A percentile compares a stretch with the other conserved stretches of the same genome.
Evolutionary conservation across 768 basidiomycete genomes (phyloP).

Genomic region (Podaxis mareebaensis): DNA sequence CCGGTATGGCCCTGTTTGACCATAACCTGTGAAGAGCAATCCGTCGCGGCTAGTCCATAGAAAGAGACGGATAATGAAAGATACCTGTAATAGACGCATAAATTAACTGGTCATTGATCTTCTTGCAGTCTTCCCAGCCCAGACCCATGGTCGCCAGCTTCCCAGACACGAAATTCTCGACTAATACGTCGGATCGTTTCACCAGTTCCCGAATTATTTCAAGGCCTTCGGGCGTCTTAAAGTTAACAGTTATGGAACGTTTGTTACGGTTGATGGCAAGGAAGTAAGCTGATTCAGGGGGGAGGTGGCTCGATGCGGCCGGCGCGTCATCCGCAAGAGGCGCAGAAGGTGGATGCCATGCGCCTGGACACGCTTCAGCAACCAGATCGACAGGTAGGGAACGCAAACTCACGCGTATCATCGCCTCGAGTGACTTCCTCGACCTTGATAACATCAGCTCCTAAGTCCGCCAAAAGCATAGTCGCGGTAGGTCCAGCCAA

Average conservation of each 20-base stretch:
- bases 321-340: slow-evolving; percentile 50
- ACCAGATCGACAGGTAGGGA: background rate
- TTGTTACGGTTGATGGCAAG: slow-evolving; percentile 88
- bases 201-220: slow-evolving; percentile 75
- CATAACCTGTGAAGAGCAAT: slow-evolving; percentile 34
- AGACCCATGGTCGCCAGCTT: slow-evolving; percentile 85
- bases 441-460: slow-evolving; percentile 93
- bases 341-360: slow-evolving; percentile 67
- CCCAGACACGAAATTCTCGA: slow-evolving; percentile 86
- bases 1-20: slow-evolving; percentile 87
- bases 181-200: slow-evolving; percentile 75
- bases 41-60: background rate
- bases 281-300: slow-evolving; percentile 93
- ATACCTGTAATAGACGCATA: slow-evolving; percentile 89
- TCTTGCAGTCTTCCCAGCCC: slow-evolving; percentile 79
- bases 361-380: slow-evolving; percentile 39
- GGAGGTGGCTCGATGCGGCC: slow-evolving; percentile 58
- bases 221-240: slow-evolving; percentile 77
- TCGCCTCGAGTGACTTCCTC: slow-evolving; percentile 82
- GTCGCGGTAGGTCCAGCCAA: slow-evolving; percentile 92
- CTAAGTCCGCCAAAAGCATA: slow-evolving; percentile 90
- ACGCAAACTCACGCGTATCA: slow-evolving; percentile 69
- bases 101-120: slow-evolving; percentile 77
- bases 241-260: slow-evolving; percentile 85
- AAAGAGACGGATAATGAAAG: slow-evolving; percentile 19